phyloP scores from a whole-genome alignment of 139 green algal species.

The Klebsormidium nitens region DNA sequence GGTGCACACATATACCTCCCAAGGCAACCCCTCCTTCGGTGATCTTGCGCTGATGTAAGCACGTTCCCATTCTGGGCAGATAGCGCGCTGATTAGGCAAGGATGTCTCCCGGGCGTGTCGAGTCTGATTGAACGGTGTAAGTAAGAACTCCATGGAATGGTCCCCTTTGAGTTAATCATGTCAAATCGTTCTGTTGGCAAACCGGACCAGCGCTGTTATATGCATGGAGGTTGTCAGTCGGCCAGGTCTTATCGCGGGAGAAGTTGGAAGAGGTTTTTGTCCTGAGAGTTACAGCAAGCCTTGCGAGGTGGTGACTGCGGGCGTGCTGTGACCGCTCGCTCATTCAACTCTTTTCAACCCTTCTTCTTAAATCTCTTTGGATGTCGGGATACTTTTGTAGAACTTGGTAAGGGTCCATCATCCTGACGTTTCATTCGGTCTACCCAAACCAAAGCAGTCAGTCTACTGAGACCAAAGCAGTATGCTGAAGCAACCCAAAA shows the following conservation, averaged over 20 bases:
- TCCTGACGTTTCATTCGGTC: no score
- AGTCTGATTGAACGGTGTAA: neutral
- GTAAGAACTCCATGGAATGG: neutral
- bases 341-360: no score
- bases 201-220: neutral
- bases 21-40: conserved; percentile 65
- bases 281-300: no score
- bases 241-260: no score
- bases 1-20: conserved; percentile 33
- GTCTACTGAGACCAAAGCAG: neutral
- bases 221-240: neutral
- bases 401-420: no score
- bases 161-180: neutral
- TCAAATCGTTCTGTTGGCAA: neutral
- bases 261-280: no score
- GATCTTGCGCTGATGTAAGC: conserved; percentile 76
- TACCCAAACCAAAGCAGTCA: neutral
- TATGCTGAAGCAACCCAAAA: neutral
- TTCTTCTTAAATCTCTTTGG: no score
- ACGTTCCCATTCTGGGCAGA: neutral
- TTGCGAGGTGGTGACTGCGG: no score
- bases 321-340: no score
- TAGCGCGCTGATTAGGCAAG: neutral
- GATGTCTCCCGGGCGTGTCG: neutral
- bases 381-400: no score